Evolutionary conservation across 805 yeast genomes (phyloP), one percentile per base, ranked within the genome.

Genomic region (Barnettozyma pratensis): DNA sequence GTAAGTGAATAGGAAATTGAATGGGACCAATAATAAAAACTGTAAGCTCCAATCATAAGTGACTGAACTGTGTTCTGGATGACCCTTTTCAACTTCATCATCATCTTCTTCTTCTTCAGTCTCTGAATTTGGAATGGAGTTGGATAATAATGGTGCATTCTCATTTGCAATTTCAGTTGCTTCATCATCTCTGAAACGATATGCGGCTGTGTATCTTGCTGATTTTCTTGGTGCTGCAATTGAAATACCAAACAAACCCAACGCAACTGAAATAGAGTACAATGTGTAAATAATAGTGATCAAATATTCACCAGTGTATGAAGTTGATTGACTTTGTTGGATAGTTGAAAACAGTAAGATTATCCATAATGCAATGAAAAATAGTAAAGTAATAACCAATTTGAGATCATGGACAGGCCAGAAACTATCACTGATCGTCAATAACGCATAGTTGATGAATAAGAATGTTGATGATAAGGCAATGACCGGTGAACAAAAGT

Each of bases 11-110:
- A 83, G 59, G 34, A 76, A 73, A 3, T 81, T 68, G 1, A 85
- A 68, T 3, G 97, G 96, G 11, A 85, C 87, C 14, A 84, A 62
- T 1, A 82, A 52, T 32, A 87, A 54, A 58, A 79, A 88, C 63
- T 90, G 96, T 14, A 87, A 54, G 12, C 83, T 73, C 96, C 97
- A 90, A 58, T 85, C 96, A 60, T 85, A 87, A 38, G 83, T 76
- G 42, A 77, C 74, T 5, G 80, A 76, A 44, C 58, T 53, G 34
- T 54, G 57, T 25, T 51, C 52, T 7, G 65, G 60, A 37, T 50
- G 63, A 7, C 46, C 50, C 34, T 38, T 38, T 32, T 19, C 38
- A 41, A 42, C 42, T 12, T 14, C 40, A n/a, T 39, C 47, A 4
- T 38, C 49, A 27, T 28, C 37, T 10, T 50, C 50, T 10, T 50